Evolutionary conservation across 345 rosid species (phyloP), one percentile per base, ranked within the genome.

Genomic region (Hypericum perforatum): DNA sequence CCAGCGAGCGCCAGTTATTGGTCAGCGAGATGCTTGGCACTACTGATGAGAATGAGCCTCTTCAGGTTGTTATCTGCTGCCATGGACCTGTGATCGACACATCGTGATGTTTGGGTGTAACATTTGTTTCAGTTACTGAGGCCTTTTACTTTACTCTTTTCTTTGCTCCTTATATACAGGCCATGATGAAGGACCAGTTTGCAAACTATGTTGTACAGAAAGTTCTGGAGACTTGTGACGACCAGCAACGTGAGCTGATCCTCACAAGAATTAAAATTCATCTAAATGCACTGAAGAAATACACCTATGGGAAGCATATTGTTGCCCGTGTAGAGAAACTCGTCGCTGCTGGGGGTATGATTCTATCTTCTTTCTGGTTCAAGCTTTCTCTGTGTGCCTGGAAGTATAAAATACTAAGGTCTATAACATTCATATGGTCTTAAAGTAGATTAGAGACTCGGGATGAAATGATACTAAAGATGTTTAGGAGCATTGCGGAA

Each of bases 181-280:
- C 85, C 10, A 84, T 86, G 95, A 82, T 86, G 95, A 86, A 86
- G 68, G 95, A 86, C 65, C 95, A 82, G 66, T 85, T 82, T 75
- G 95, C 87, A 4, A 85, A 85, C 59, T 85, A 85, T 36, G 95
- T 85, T n/a, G 87, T 85, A 48, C 95, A 85, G 58, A 85, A 85
- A 70, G 90, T 85, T 53, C 71, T 85, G 38, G 90, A 85, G 74
- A 82, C 90, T 32, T 82, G 95, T 43, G 85, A 82, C 39, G 95
- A 82, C 59, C 83, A 78, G 16, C 85, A 82, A 56, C 89, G 81
- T 0, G 95, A 80, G 68, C 63, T 82, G 62, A 78, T 85, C 59
- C 85, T 82, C 51, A 63, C 80, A 0, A 82, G 95, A 13, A 78
- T 85, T 39, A 85, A 78, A 66, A 82, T 82, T 61, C 95, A 85